Base-by-base conservation (phyloP, 2,329 filamentous ascomycete genomes). In the Ustilaginoidea virens region DNA sequence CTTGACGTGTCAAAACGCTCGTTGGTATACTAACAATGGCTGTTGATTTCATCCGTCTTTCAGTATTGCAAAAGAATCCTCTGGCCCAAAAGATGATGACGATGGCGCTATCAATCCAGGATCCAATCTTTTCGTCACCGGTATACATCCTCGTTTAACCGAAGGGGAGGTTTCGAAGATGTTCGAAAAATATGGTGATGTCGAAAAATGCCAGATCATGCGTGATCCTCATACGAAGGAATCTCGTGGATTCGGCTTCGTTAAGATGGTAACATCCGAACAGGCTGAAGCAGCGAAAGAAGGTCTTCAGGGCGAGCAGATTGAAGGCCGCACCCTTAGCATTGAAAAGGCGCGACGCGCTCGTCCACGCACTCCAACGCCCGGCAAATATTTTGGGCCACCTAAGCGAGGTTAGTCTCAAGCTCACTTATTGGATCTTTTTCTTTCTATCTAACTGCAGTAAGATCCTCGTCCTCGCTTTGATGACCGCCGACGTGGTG, bases 201-300 rank as follows among this genome's bases (percentile, higher is more conserved):
- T 98, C 29, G 87, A 96, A 62, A 96, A 92, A 61, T 96, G 87
- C 64, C 92, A 94, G 56, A 98, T 98, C 62, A 98, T 98, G 90
- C 75, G 87, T 49, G 90, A 98, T 51, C 90, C 90, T 37, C 90
- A 98, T 58, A 92, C 82, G 48, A 92, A 93, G 61, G 90, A 98
- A 60, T 96, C 87, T 44, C 90, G 90, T 57, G 90, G 90, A 41
- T 98, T 98, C 42, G 90, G 90, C 32, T 98, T 98, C 62, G 90
- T 98, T 53, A 96, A 98, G 66, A 96, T 98, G 87, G 75, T 85
- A 36, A 92, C 83, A 33, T 73, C 82, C 27, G 87, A 96, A 32
- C 81, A 93, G 58, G 90, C 90, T 39, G 90, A 98, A 56, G 86
- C 90, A 42, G 90, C 90, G 43, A 93, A 90, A 64, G 90, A 96